Conservation (phyloP, 208 protist species). For the Trypanosoma scelopori region DNA sequence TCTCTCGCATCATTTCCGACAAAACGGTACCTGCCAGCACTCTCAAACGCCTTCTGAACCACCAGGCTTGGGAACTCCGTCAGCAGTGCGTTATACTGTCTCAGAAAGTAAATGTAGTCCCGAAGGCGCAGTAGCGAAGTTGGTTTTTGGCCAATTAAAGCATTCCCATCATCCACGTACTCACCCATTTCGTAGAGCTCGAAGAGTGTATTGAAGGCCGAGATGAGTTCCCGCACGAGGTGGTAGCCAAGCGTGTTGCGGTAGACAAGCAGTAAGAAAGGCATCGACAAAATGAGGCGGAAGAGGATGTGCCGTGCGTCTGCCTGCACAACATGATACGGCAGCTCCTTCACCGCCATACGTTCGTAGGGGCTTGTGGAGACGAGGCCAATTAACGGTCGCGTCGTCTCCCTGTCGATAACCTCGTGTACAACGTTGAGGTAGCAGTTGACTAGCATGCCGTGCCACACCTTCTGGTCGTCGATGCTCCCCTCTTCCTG, state of each 20-base stretch:
- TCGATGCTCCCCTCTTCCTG: slow-evolving; percentile 24
- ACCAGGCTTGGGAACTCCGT: slow-evolving; percentile 56
- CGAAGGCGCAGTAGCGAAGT: slow-evolving; percentile 40
- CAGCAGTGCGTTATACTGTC: slow-evolving; percentile 49
- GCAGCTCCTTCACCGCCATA: slow-evolving; percentile 68
- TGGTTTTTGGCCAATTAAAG: not conserved
- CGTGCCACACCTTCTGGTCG: slow-evolving; percentile 65
- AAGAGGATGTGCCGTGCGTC: slow-evolving; percentile 49
- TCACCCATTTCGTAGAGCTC: slow-evolving; percentile 53
- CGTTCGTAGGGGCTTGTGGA: slow-evolving; percentile 44
- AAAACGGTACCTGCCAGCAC: slow-evolving; percentile 17
- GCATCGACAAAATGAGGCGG: slow-evolving; percentile 52
- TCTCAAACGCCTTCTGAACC: slow-evolving; percentile 54
- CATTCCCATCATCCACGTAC: slow-evolving; percentile 24
- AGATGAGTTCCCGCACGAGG: slow-evolving; percentile 65
- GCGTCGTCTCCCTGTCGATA: slow-evolving; percentile 16
- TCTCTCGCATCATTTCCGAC: slow-evolving; percentile 30
- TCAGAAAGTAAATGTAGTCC: slow-evolving; percentile 79
- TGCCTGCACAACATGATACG: slow-evolving; percentile 46
- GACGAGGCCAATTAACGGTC: slow-evolving; percentile 9
- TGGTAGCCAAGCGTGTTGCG: slow-evolving; percentile 54
- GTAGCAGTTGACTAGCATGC: slow-evolving; percentile 50
- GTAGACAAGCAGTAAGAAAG: slow-evolving; percentile 68
- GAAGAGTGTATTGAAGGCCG: slow-evolving; percentile 65
- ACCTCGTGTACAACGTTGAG: slow-evolving; percentile 39